Conservation (phyloP, 2,329 filamentous ascomycete genomes). For the Alternaria postmessia region DNA sequence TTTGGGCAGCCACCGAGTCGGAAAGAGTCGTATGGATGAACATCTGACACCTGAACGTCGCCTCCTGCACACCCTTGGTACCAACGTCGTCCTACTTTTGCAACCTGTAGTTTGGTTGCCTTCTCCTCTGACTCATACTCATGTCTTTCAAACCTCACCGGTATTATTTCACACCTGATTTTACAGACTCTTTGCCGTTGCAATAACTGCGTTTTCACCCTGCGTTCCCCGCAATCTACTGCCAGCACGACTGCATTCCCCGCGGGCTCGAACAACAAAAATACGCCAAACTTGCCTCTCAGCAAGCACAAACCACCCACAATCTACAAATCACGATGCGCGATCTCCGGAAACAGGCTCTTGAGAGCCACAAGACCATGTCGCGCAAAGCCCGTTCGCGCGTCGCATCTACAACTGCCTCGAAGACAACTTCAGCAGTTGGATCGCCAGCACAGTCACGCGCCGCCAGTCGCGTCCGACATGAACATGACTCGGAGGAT, state of each 20-base stretch:
- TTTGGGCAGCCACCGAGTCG: slow-evolving; percentile 19
- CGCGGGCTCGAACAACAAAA: slow-evolving; percentile 4
- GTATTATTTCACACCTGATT: slow-evolving; percentile 37
- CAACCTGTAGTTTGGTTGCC: slow-evolving; percentile 16
- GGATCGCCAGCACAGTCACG: slow-evolving; percentile 67
- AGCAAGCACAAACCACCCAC: not conserved
- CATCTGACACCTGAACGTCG: slow-evolving; percentile 15
- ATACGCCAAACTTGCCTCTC: not conserved
- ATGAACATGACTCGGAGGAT: slow-evolving; percentile 65
- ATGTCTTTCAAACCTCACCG: slow-evolving; percentile 45
- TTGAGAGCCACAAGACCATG: slow-evolving; percentile 75
- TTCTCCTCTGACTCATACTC: slow-evolving; percentile 38
- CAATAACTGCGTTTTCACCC: slow-evolving; percentile 39
- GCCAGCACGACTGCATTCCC: slow-evolving; percentile 22
- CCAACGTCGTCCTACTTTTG: slow-evolving; percentile 13
- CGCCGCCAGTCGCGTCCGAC: slow-evolving; percentile 61
- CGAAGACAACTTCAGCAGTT: slow-evolving; percentile 65
- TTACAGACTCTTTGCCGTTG: slow-evolving; percentile 42
- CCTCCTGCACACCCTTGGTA: slow-evolving; percentile 12
- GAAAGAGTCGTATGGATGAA: slow-evolving; percentile 14
- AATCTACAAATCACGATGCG: slow-evolving; percentile 58
- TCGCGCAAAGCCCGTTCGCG: slow-evolving; percentile 72
- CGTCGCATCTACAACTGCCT: slow-evolving; percentile 64
- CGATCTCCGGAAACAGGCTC: slow-evolving; percentile 71
- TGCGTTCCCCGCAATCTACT: slow-evolving; percentile 34